Base-by-base conservation (phyloP, 2,329 filamentous ascomycete species). In the Pezicula rhizophila region DNA sequence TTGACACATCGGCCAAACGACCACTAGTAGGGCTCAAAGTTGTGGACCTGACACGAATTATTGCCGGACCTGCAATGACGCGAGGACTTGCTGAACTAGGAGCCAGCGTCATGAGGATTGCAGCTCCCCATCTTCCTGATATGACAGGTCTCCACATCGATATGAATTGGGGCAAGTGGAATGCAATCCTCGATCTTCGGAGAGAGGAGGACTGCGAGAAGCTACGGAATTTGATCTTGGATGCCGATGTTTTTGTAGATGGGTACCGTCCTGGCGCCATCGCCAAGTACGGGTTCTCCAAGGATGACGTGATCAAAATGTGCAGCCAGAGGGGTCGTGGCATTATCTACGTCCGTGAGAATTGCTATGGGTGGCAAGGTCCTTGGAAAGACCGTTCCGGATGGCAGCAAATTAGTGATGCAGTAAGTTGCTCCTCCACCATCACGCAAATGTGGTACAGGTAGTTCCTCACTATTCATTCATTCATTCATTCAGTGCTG, bases 191-290 rank as follows among this genome's bases (percentile, higher is more conserved):
- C 3, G 71, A 80, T 53, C 69, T 79, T 37, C 68, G 68, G 46
- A 64, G 68, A 2, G 54, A 65, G 1, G 59, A 63, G 1, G 72
- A 73, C 40, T 67, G 66, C 50, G 55, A 57, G 1, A 62, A 68
- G 4, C 60, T 78, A 0, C 57, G 64, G 1, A 61, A 66, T 5
- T 66, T 78, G 2, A 55, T 78, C n/a, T 57, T 59, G 5, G 71
- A 74, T 2, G 74, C 70, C 1, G 77, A 80, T 53, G 69, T 79
- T 35, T 72, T 79, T 49, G 59, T 79, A 17, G 74, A 79, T 54
- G 76, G 77, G 31, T 80, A 73, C 64, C 68, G 75, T 4, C 66
- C 68, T 10, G 67, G 66, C 8, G 64, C 66, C 12, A 64, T 79
- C 41, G 61, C 63, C 23, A 62, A 64, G 23, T 64, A 63, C 23